phyloP scores from a whole-genome alignment of 2,329 filamentous ascomycete species.

The Lasiodiplodia theobromae region DNA sequence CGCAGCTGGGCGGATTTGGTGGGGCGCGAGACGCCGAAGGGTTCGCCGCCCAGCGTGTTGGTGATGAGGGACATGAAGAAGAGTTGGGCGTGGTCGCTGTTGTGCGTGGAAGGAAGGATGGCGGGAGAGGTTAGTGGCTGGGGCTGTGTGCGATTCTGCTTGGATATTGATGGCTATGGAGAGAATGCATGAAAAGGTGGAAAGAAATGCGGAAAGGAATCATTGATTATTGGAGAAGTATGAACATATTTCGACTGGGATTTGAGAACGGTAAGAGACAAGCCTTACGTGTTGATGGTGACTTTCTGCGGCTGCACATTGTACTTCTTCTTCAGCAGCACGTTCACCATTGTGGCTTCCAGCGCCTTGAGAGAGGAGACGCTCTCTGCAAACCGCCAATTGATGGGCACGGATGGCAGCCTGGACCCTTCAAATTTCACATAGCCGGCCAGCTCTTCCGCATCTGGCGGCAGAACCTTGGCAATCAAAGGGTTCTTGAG shows the following conservation, averaged over 20 bases:
- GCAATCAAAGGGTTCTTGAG: constrained; percentile 53
- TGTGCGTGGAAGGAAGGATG: too few relatives aligned
- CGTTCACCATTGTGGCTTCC: constrained; percentile 56
- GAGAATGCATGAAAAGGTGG: too few relatives aligned
- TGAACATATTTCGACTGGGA: too few relatives aligned
- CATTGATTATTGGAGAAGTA: too few relatives aligned
- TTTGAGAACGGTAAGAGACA: background rate
- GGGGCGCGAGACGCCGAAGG: background rate
- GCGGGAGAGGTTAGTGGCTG: background rate
- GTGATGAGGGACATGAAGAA: constrained; percentile 52
- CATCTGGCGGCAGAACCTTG: constrained; percentile 44
- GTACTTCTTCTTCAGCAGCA: constrained; percentile 57
- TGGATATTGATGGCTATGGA: too few relatives aligned
- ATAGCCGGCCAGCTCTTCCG: constrained; percentile 43
- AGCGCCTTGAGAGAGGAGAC: constrained; percentile 58
- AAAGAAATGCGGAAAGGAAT: too few relatives aligned
- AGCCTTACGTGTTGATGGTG: constrained; percentile 55
- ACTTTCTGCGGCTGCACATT: constrained; percentile 47
- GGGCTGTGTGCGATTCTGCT: too few relatives aligned
- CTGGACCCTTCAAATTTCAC: constrained; percentile 54
- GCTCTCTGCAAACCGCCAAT: constrained; percentile 64
- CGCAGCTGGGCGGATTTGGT: background rate
- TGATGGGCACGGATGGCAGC: constrained; percentile 59
- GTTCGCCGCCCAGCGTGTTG: background rate
- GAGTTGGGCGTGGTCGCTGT: constrained; percentile 52